Base-by-base conservation (phyloP, 169 alveolate species). In the Cryptosporidium bovis region DNA sequence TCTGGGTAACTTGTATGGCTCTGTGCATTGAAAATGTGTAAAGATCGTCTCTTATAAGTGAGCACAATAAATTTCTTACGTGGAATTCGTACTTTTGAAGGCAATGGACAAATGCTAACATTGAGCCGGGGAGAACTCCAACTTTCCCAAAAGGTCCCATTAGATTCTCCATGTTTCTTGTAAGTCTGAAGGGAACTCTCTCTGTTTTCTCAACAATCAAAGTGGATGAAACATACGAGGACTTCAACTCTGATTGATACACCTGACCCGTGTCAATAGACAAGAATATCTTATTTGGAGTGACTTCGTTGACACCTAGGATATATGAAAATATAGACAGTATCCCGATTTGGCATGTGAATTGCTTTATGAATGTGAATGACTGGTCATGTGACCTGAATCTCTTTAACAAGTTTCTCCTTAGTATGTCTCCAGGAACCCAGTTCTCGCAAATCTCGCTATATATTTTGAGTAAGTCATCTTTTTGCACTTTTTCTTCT, bases 51-150 rank as follows among this genome's bases (percentile, higher is more conserved):
- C 91, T 82, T 18, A 93, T 53, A 13, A 93, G 55, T 20, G 94
- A 92, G 2, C 94, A 46, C 34, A 93, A 82, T 5, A 92, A 71
- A 36, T 90, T 91, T 56, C 89, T 65, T 20, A 94, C 82, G 69
- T 93, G 95, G 51, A 91, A 69, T 65, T 93, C 90, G 66, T 92
- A 90, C 40, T 91, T 60, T 50, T 94, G 95, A 6, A 94, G 77
- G 48, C 95, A 92, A n/a, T 87, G 64, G 36, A 91, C 83, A 18
- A 94, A 58, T 64, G 96, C 83, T 66, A 84, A 91, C 93, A 94
- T 94, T 1, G 92, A 93, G 2, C 93, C 96, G 0, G 96, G 96
- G 66, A 94, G 92, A 29, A 93, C 64, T 34, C 96, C 96, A 50
- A 90, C 90, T 48, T 94, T 92, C 5, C 96, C 95, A 36, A 83